Evolutionary conservation across 768 basidiomycete species (phyloP), one percentile per base, ranked within the genome.

Genomic region (Coprinellus aureogranulatus): DNA sequence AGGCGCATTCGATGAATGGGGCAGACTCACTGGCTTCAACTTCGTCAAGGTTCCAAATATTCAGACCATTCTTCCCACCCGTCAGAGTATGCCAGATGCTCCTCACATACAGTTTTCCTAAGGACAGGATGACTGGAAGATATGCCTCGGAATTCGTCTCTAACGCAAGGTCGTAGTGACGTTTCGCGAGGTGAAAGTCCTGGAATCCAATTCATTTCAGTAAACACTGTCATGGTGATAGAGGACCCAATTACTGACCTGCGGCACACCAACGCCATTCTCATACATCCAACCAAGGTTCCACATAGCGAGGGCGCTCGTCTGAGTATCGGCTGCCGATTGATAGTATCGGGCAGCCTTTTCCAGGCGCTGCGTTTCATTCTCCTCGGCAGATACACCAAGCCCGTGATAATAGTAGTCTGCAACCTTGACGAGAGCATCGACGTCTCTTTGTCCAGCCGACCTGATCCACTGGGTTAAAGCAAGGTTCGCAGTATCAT

Each of bases 251-350:
- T 51, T 37, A 28, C 47, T 60, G 60, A 91, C 92, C 80, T 90
- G 89, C 25, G 90, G 85, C 0, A 98, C 92, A 2, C 97, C 97
- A 22, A 91, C 70, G 0, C 97, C 97, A 64, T 94, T 92, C 74
- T 98, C 96, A 70, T 98, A 98, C 97, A 98, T 98, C 92, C 92
- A 98, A 1, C 96, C 97, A 11, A 98, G 75, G 67, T 98, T 97
- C 94, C 94, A 98, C 87, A 97, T 92, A 1, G 97, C 94, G 61
- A 98, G 77, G 1, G 97, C 94, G 63, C 94, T 97, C 64, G 89
- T 64, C 59, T 95, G 92, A 2, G 92, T 95, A 61, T 94, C 93
- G 2, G 92, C 93, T 3, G 97, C 97, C 28, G 91, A 89, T 67
- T 92, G 94, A 66, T 99, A 99, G 68, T 92, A 98, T 26, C 88